Conservation (phyloP, 73 alveolate species). For the Tetrahymena thermophila region DNA sequence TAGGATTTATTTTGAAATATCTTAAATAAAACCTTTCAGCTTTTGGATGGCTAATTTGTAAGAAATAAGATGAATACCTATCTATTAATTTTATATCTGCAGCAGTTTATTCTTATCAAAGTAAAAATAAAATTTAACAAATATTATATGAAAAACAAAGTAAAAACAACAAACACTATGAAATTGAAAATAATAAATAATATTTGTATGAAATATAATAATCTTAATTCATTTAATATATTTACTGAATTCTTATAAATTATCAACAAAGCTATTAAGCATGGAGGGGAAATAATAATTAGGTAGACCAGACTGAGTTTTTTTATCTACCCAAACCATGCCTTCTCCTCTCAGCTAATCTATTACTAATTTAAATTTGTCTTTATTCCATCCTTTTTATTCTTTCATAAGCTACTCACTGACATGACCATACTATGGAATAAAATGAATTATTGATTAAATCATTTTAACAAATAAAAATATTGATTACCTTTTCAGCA, state of each 20-base stretch:
- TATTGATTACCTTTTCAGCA: slow-evolving; percentile 39
- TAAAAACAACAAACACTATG: no score
- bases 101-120: no score
- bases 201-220: background rate
- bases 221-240: background rate
- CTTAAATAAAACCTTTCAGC: no score
- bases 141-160: background rate
- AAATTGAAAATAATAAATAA: no score
- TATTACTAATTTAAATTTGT: slow-evolving; percentile 14
- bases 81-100: no score
- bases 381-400: slow-evolving; percentile 24
- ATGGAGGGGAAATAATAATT: slow-evolving; percentile 34
- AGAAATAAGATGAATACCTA: no score
- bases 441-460: background rate
- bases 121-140: no score
- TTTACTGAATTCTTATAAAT: background rate
- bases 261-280: slow-evolving; percentile 15
- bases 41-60: no score
- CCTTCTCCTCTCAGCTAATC: slow-evolving; percentile 33
- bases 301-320: background rate
- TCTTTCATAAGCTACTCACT: slow-evolving; percentile 7
- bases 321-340: slow-evolving; percentile 40
- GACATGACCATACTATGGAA: slow-evolving; percentile 5
- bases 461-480: no score
- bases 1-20: no score